phyloP scores from a whole-genome alignment of 495 filamentous ascomycete genomes.

The Aspergillus egyptiacus region DNA sequence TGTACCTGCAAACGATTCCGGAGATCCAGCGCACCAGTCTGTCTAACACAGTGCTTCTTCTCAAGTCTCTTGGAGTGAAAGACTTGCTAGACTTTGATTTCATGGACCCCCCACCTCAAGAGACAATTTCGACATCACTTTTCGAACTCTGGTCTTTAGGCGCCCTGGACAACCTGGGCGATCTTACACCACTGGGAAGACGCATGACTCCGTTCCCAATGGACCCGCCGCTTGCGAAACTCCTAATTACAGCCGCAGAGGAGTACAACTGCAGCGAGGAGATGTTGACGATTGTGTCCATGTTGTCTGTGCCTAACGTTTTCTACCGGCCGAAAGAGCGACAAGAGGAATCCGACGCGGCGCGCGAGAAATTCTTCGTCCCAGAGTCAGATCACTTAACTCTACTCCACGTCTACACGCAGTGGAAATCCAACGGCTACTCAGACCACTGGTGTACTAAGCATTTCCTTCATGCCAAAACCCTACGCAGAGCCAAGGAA shows the following conservation, averaged over 20 bases:
- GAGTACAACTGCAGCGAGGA: conserved; percentile 94
- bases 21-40: conserved; percentile 98
- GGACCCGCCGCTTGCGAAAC: conserved; percentile 90
- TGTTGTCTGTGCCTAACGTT: conserved; percentile 93
- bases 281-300: conserved; percentile 96
- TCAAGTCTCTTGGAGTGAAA: conserved; percentile 92
- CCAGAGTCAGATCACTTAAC: conserved; percentile 96
- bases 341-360: conserved; percentile 92
- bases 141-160: conserved; percentile 98
- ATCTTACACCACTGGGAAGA: conserved; percentile 77
- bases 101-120: conserved; percentile 97
- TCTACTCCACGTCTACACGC: conserved; percentile 89
- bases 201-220: conserved; percentile 98
- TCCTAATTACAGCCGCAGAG: conserved; percentile 79
- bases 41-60: conserved; percentile 84
- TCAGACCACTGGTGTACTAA: conserved; percentile 87
- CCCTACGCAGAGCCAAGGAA: conserved; percentile 83
- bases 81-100: conserved; percentile 98
- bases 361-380: conserved; percentile 98
- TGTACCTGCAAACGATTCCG: conserved; percentile 96
- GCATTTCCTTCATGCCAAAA: conserved; percentile 92
- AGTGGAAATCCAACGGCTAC: conserved; percentile 88
- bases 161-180: conserved; percentile 87
- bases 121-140: conserved; percentile 93
- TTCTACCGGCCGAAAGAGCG: conserved; percentile 98